Evolutionary conservation across 176 grass and related monocot genomes (phyloP).

Genomic region (Themeda triandra): DNA sequence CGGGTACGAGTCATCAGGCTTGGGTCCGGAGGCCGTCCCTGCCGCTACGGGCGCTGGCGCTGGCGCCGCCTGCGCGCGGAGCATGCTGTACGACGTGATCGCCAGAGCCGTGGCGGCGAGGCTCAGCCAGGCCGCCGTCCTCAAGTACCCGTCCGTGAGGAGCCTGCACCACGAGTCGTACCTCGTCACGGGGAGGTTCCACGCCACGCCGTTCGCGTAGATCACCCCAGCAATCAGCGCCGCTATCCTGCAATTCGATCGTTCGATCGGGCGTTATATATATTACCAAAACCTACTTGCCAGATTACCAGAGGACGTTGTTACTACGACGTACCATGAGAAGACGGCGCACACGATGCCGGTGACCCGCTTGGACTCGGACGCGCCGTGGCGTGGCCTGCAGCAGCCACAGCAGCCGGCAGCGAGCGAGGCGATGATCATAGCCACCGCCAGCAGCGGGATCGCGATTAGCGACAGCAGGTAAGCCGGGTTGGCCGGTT

Average conservation of each 20-base stretch:
- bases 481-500: background rate
- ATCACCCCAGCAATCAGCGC: background rate
- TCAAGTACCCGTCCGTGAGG: background rate
- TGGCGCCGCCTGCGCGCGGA: background rate
- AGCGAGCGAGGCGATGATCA: background rate
- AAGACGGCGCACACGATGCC: background rate
- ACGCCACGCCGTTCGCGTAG: background rate
- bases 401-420: background rate
- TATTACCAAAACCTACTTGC: too few species aligned
- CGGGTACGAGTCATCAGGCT: background rate
- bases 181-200: background rate
- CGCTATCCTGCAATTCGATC: background rate
- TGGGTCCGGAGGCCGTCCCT: background rate
- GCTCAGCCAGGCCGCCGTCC: background rate
- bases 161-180: background rate
- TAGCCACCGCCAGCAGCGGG: background rate
- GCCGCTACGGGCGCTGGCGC: too few species aligned
- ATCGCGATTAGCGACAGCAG: background rate
- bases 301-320: too few species aligned
- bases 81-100: background rate
- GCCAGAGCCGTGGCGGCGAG: constrained; percentile 1
- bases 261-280: too few species aligned
- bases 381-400: background rate
- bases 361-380: background rate
- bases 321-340: background rate